These are phyloP conservation scores for Phytophthora lateralis DNA, from an alignment of 352 stramenopile species.

Conservation along the genomic window DNA sequence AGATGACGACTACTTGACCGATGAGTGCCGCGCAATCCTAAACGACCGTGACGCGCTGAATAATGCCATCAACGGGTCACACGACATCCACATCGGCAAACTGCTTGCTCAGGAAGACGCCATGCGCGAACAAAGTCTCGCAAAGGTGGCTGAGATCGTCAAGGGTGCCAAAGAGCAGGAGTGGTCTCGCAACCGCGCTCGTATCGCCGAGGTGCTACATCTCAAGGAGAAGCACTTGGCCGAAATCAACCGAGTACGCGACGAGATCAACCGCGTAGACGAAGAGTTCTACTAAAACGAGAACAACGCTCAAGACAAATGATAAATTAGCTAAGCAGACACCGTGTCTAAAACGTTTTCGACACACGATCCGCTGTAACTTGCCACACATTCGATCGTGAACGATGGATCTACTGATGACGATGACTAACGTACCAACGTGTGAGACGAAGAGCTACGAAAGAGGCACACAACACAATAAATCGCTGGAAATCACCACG, in stretches of 20 bases:
- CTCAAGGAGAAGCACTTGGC: constrained; percentile 74
- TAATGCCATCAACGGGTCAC: constrained; percentile 89
- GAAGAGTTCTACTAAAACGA: constrained; percentile 71
- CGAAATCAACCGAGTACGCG: constrained; percentile 66
- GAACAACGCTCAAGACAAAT: background rate
- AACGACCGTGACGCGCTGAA: constrained; percentile 85
- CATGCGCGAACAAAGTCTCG: constrained; percentile 81
- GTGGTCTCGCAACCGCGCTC: constrained; percentile 75
- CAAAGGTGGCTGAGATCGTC: constrained; percentile 70
- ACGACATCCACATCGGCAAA: constrained; percentile 93
- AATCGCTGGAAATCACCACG: constrained; percentile 18
- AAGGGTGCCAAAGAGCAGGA: constrained; percentile 68
- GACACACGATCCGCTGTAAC: background rate
- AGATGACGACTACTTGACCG: constrained; percentile 78
- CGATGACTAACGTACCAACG: background rate
- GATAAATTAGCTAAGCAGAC: background rate
- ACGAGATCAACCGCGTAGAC: constrained; percentile 79
- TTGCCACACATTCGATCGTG: too few relatives aligned
- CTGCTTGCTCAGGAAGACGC: constrained; percentile 86
- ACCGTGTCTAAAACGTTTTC: background rate
- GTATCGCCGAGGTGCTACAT: constrained; percentile 73
- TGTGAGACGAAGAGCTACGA: background rate
- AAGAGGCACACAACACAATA: constrained; percentile 2
- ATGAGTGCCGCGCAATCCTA: constrained; percentile 81
- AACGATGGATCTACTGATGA: too few relatives aligned